Evolutionary conservation across 306 rosid genomes (phyloP).

Genomic region (Medicago truncatula): DNA sequence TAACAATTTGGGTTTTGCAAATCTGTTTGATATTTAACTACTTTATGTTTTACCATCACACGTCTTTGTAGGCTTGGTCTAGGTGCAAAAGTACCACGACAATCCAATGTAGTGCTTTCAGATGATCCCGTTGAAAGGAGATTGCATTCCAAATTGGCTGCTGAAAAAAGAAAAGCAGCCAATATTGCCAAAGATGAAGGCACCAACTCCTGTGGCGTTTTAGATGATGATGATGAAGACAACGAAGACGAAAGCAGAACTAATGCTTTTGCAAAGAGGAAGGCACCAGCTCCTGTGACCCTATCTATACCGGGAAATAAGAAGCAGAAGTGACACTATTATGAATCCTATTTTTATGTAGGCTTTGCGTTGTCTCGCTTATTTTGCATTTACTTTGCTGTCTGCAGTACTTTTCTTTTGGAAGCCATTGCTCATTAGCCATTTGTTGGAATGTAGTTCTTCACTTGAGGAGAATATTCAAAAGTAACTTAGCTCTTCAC

Average conservation of each 20-base stretch:
- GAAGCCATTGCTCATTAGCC: neutral
- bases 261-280: constrained; percentile 65
- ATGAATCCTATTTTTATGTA: neutral
- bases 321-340: constrained; percentile 52
- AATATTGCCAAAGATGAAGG: constrained; percentile 45
- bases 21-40: constrained; percentile 5
- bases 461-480: neutral
- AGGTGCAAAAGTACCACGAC: constrained; percentile 76
- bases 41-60: neutral
- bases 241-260: constrained; percentile 75
- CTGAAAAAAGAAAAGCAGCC: constrained; percentile 65
- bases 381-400: constrained; percentile 21
- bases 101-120: constrained; percentile 59
- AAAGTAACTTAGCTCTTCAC: neutral
- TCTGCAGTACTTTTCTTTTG: neutral
- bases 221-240: constrained; percentile 46
- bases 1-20: constrained; percentile 9
- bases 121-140: constrained; percentile 75
- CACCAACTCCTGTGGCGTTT: constrained; percentile 1
- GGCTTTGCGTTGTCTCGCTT: constrained; percentile 12
- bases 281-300: constrained; percentile 46
- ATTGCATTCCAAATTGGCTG: constrained; percentile 61
- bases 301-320: constrained; percentile 49
- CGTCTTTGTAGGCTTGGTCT: constrained; percentile 73
- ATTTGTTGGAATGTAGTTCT: constrained; percentile 14